These are phyloP conservation scores for Austroboletus novae-zelandiae DNA, from an alignment of 1,284 basidiomycete species.

Conservation along the genomic window DNA sequence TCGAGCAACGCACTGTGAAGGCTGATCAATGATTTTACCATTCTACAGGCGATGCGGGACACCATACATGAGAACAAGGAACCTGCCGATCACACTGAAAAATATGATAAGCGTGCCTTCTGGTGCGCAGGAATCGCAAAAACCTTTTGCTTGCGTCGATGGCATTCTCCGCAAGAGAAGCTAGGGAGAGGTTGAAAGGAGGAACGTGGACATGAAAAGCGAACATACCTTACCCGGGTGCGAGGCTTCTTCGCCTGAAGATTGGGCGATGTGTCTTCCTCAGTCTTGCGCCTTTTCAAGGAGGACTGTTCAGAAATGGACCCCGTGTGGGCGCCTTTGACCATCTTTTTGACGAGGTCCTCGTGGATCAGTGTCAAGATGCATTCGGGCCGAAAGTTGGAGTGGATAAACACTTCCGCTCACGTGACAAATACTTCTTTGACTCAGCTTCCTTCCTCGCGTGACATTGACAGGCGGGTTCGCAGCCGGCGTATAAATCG, in stretches of 20 bases:
- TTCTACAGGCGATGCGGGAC: constrained; percentile 1
- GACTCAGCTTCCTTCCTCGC: neutral
- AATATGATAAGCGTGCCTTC: constrained; percentile 20
- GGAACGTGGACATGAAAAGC: constrained; percentile 3
- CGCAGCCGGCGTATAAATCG: neutral
- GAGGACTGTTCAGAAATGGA: constrained; percentile 24
- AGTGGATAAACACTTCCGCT: constrained; percentile 11
- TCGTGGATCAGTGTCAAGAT: constrained; percentile 33
- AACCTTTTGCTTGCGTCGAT: constrained; percentile 81
- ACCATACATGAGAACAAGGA: constrained; percentile 72
- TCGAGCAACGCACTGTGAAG: constrained; percentile 65
- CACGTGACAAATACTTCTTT: constrained; percentile 22
- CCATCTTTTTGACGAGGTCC: constrained; percentile 20
- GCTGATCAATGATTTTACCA: constrained; percentile 12
- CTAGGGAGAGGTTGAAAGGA: constrained; percentile 37
- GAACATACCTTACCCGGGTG: constrained; percentile 63
- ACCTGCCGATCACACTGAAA: constrained; percentile 74
- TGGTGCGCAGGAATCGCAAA: constrained; percentile 1
- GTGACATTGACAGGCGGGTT: too few species aligned
- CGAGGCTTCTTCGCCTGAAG: constrained; percentile 63
- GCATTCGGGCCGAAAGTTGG: constrained; percentile 2
- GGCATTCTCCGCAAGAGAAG: constrained; percentile 85
- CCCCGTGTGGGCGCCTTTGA: constrained; percentile 21
- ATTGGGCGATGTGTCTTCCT: constrained; percentile 51
- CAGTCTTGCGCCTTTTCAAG: constrained; percentile 59